Conservation (phyloP, 306 rosid species). For the Citrullus colocynthis region DNA sequence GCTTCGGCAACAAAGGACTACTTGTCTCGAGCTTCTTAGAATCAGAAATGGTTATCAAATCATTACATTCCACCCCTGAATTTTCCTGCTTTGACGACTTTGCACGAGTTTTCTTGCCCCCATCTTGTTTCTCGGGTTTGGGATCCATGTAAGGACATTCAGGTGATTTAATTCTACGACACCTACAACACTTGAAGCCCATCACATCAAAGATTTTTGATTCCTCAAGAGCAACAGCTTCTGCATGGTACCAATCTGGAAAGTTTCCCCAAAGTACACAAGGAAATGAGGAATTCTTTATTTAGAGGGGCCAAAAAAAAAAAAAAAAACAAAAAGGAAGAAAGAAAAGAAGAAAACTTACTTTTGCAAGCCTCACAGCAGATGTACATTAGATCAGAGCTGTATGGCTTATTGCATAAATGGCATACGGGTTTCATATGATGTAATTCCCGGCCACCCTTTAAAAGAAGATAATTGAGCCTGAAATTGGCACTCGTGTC, state of each 20-base stretch:
- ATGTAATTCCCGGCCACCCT: conserved; percentile 33
- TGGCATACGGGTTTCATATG: conserved; percentile 43
- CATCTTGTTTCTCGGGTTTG: conserved; percentile 25
- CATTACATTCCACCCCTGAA: conserved; percentile 36
- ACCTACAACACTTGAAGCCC: conserved; percentile 90
- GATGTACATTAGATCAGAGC: conserved; percentile 67
- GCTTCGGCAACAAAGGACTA: conserved; percentile 41
- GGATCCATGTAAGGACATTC: conserved; percentile 57
- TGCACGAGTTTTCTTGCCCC: conserved; percentile 26
- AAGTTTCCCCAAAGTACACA: neutral
- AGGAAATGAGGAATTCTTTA: neutral
- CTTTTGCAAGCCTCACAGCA: conserved; percentile 66
- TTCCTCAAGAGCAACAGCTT: conserved; percentile 82
- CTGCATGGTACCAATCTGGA: conserved; percentile 92
- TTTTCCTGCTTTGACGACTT: conserved; percentile 37
- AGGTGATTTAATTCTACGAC: conserved; percentile 90
- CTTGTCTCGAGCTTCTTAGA: conserved; percentile 36
- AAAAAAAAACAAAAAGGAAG: neutral
- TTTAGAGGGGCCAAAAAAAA: neutral
- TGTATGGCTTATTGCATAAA: conserved; percentile 62
- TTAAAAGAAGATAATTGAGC: conserved; percentile 59
- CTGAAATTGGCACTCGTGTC: conserved; percentile 40
- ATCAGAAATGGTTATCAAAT: conserved; percentile 28
- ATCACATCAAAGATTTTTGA: conserved; percentile 44
- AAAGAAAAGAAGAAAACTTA: conserved; percentile 26